phyloP scores from a whole-genome alignment of 768 basidiomycete genomes.

The Suillus variegatus region DNA sequence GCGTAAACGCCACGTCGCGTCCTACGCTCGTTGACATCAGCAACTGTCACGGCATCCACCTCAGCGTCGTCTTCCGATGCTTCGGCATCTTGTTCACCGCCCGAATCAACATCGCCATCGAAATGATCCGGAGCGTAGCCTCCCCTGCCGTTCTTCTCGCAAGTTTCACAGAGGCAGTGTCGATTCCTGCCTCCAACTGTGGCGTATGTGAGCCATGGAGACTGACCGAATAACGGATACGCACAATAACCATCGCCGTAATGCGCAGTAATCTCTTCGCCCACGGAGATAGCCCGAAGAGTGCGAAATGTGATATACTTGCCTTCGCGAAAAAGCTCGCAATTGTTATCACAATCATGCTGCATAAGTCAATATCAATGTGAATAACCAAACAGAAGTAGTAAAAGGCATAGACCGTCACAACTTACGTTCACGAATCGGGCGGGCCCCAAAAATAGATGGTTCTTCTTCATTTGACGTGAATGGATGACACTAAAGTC shows the following conservation, averaged over 20 bases:
- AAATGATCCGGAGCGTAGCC: slow-evolving; percentile 64
- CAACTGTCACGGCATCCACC: slow-evolving; percentile 46
- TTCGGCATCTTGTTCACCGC: slow-evolving; percentile 48
- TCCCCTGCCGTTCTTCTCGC: slow-evolving; percentile 73
- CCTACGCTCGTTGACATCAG: slow-evolving; percentile 77
- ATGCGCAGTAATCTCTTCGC: slow-evolving; percentile 88
- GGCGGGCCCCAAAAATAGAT: slow-evolving; percentile 88
- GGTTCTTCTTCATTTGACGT: slow-evolving; percentile 89
- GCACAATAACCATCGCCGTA: slow-evolving; percentile 91
- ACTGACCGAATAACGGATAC: slow-evolving; percentile 32
- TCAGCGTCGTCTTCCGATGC: slow-evolving; percentile 39
- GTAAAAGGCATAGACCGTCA: slow-evolving; percentile 6
- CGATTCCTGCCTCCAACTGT: slow-evolving; percentile 68
- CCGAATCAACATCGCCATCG: slow-evolving; percentile 49
- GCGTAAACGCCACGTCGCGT: slow-evolving; percentile 84
- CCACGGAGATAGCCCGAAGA: slow-evolving; percentile 71
- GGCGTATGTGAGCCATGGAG: slow-evolving; percentile 19
- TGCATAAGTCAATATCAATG: slow-evolving; percentile 35
- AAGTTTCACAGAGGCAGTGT: slow-evolving; percentile 84
- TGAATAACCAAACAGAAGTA: slow-evolving; percentile 2
- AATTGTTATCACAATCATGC: slow-evolving; percentile 92
- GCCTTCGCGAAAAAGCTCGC: slow-evolving; percentile 85
- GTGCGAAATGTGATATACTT: slow-evolving; percentile 89
- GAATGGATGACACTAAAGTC: slow-evolving; percentile 93
- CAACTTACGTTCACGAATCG: slow-evolving; percentile 86